Base-by-base conservation (phyloP, 192 early-diverging fungal genomes). In the Podila clonocystis region DNA sequence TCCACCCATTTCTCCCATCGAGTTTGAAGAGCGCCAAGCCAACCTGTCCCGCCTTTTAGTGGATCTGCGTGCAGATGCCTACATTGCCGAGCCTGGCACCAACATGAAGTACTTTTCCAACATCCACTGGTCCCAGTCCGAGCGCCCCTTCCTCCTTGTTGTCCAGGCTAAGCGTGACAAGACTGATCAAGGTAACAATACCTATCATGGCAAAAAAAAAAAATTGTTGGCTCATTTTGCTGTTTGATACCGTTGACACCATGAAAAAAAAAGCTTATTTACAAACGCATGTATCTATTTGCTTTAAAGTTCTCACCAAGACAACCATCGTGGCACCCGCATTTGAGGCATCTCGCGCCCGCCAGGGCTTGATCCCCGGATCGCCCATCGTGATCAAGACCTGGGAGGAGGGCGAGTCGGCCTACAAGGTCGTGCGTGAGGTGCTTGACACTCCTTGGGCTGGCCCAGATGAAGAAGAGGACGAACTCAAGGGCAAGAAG, bases 291-390 rank as follows among this genome's bases (percentile, higher is more conserved):
- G 8, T 34, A 41, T 58, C 17, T 58, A n/a, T 33, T 70, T 34
- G 59, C 7, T 50, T 30, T n/a, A 65, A 20, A 80, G 77, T 80
- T 5, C 6, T 80, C 50, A 73, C 86, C 22, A 75, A 74, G 61
- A 72, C 76, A 26, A 88, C 85, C 11, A 75, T 88, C 24, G 79
- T 88, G 33, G 73, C 79, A 3, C 87, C 87, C 19, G 73, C 71
- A 31, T 88, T 88, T 71, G 87, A 88, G 63, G 87, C 77, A n/a
- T 77, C 83, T 3, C 76, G 87, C 28, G 87, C 87, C 6, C 55
- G 68, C 11, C 82, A 85, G 48, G 36, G 30, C 1, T 20, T 88
- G 41, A 30, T 41, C 24, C 83, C 65, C 13, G 72, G 41, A 63
- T 73, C 67, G 12, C 38, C 4, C 19, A 80, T 68, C 63, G 74